Evolutionary conservation across 2,329 filamentous ascomycete species (phyloP).

Genomic region (Alternaria gansuensis): DNA sequence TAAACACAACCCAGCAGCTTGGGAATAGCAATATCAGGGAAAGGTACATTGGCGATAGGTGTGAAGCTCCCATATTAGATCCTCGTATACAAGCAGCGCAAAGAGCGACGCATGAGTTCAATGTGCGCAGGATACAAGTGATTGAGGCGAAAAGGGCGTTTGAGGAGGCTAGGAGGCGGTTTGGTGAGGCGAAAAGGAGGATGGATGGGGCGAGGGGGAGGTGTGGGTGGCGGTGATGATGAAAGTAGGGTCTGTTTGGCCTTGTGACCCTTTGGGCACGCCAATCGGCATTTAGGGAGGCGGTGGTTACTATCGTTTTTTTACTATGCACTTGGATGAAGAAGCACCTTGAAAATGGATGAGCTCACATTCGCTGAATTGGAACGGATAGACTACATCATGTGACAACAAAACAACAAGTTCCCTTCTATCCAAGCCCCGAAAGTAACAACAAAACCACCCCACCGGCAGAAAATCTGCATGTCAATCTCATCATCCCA

Average conservation of each 20-base stretch:
- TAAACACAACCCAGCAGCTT: background rate
- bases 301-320: background rate
- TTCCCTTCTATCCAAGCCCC: background rate
- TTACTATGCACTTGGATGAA: no score
- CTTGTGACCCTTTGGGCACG: no score
- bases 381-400: background rate
- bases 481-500: background rate
- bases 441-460: background rate
- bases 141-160: constrained; percentile 7
- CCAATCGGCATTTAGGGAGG: background rate
- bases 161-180: constrained; percentile 9
- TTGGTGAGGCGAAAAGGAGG: constrained; percentile 15
- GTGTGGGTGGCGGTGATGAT: background rate
- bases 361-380: no score
- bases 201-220: constrained; percentile 12
- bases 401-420: background rate
- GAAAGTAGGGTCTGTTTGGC: background rate
- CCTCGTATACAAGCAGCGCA: constrained; percentile 12
- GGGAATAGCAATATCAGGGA: background rate
- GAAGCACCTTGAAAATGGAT: no score
- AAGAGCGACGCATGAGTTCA: constrained; percentile 19
- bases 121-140: constrained; percentile 14
- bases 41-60: background rate
- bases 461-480: background rate
- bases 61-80: background rate